Percentiles rank a stretch among this genome's conserved stretches.
phyloP scores from a whole-genome alignment of 2,329 filamentous ascomycete genomes.

The Penicillium sp. region DNA sequence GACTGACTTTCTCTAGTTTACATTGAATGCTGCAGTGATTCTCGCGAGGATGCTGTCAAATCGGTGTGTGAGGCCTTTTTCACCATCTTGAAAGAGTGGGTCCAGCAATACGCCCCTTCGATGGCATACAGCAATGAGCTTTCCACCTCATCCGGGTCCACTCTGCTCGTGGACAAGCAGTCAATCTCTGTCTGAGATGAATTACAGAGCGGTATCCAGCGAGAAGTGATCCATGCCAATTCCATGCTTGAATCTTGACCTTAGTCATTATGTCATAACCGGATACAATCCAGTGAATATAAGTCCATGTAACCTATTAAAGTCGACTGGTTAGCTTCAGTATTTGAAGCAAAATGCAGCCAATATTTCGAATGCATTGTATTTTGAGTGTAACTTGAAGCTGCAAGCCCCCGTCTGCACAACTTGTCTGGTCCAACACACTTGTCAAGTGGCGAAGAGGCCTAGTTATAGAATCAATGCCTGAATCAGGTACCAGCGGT shows the following conservation, averaged over 20 bases:
- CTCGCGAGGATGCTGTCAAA: slow-evolving; percentile 30
- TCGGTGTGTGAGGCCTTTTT: slow-evolving; percentile 35
- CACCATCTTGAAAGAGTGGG: slow-evolving; percentile 36
- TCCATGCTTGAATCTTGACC: too few species aligned
- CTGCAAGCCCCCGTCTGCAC: slow-evolving; percentile 4
- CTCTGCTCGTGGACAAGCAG: slow-evolving; percentile 21
- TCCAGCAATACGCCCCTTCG: slow-evolving; percentile 32
- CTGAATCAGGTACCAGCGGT: too few species aligned
- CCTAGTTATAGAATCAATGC: too few species aligned
- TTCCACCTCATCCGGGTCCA: slow-evolving; percentile 35
- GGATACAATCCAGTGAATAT: neutral
- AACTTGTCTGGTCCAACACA: neutral
- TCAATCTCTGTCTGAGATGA: neutral
- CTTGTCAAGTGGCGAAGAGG: neutral
- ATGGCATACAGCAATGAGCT: slow-evolving; percentile 34
- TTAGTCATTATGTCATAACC: neutral
- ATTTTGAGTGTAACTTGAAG: slow-evolving; percentile 2
- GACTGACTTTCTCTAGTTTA: slow-evolving; percentile 27
- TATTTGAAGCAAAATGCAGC: neutral
- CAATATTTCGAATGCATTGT: slow-evolving; percentile 3
- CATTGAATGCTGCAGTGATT: slow-evolving; percentile 37
- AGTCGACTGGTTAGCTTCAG: neutral
- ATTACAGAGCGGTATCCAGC: neutral
- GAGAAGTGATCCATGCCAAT: too few species aligned
- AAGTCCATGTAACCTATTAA: neutral